Evolutionary conservation across 768 basidiomycete genomes (phyloP), one percentile per base, ranked within the genome.

Genomic region (Baorangia bicolor): DNA sequence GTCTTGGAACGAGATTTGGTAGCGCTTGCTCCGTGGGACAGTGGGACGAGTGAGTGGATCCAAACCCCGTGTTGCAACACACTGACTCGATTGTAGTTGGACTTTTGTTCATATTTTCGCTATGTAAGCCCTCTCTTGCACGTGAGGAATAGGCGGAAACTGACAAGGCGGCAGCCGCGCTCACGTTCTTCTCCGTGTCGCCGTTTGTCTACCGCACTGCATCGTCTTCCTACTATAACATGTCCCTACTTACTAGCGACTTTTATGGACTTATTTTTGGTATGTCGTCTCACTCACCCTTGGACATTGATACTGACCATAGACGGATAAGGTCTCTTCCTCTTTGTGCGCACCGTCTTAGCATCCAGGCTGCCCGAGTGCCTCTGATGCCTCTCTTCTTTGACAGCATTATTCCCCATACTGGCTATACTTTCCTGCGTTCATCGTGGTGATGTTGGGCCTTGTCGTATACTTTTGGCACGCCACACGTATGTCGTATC

Each of bases 251-350:
- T 20, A 87, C 92, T 9, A 88, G 87, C 67, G 90, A 94, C 73
- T 94, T 93, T 64, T 94, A 86, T 64, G 90, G 92, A 28, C 78
- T 94, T 33, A n/a, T n/a, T n/a, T n/a, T n/a, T n/a, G n/a, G n/a
- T n/a, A n/a, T n/a, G n/a, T n/a, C n/a, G n/a, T n/a, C n/a, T n/a
- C n/a, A n/a, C n/a, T n/a, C n/a, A n/a, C n/a, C n/a, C n/a, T n/a
- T n/a, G n/a, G n/a, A n/a, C n/a, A n/a, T n/a, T n/a, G n/a, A n/a
- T n/a, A n/a, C n/a, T n/a, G n/a, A n/a, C n/a, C n/a, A n/a, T n/a
- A n/a, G n/a, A n/a, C n/a, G n/a, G n/a, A n/a, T n/a, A n/a, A n/a
- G n/a, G n/a, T n/a, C n/a, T n/a, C n/a, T n/a, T n/a, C n/a, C n/a
- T n/a, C n/a, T n/a, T n/a, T n/a, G n/a, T n/a, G n/a, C n/a, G n/a